These are phyloP conservation scores for Boletus rex-veris DNA, from an alignment of 768 basidiomycete species.

Conservation along the genomic window DNA sequence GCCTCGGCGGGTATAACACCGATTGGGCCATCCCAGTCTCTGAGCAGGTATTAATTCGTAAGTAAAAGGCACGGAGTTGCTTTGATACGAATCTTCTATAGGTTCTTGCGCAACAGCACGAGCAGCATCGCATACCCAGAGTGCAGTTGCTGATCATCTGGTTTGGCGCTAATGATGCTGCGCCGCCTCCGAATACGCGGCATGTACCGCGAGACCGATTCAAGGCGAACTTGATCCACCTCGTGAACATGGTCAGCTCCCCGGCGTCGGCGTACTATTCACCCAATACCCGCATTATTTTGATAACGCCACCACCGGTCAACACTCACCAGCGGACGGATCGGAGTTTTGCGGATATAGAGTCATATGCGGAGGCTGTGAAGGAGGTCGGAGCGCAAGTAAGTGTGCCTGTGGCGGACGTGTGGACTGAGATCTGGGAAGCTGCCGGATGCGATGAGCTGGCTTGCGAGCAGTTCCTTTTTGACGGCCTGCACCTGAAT, in stretches of 20 bases:
- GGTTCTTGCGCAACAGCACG: constrained; percentile 55
- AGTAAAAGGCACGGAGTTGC: background rate
- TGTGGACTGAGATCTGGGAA: constrained; percentile 73
- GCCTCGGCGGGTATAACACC: constrained; percentile 81
- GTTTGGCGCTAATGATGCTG: constrained; percentile 90
- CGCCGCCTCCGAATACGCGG: constrained; percentile 59
- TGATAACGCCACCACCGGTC: constrained; percentile 85
- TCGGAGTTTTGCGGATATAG: constrained; percentile 59
- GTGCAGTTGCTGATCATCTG: constrained; percentile 79
- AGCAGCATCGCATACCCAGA: constrained; percentile 48
- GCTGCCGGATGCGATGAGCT: constrained; percentile 61
- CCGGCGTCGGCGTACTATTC: constrained; percentile 64
- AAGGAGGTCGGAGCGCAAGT: constrained; percentile 53
- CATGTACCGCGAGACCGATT: constrained; percentile 72
- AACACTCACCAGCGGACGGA: constrained; percentile 56
- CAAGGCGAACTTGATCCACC: constrained; percentile 56
- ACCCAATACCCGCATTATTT: constrained; percentile 67
- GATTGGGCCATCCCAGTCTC: constrained; percentile 82
- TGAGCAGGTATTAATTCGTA: constrained; percentile 49
- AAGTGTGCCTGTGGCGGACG: constrained; percentile 63
- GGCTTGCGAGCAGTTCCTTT: constrained; percentile 48
- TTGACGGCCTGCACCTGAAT: constrained; percentile 81
- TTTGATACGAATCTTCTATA: constrained; percentile 22
- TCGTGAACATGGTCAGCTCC: constrained; percentile 61
- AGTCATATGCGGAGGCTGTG: constrained; percentile 68